These are phyloP conservation scores for Margaritispora aquatica DNA, from an alignment of 495 filamentous ascomycete species.

Conservation along the genomic window DNA sequence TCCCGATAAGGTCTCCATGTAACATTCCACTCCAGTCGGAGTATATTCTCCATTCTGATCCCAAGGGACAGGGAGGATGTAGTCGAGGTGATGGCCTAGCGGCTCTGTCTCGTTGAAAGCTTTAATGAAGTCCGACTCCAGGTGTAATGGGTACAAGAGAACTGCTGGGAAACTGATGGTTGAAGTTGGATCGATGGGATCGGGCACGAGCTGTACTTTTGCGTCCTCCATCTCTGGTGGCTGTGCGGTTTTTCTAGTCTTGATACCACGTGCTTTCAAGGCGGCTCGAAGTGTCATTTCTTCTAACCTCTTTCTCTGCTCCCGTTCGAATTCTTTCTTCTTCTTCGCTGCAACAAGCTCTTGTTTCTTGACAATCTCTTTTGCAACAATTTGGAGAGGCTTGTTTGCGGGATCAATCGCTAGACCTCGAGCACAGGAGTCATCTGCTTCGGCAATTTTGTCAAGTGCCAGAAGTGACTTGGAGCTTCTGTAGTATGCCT, in stretches of 20 bases:
- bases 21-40: constrained; percentile 68
- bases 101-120: constrained; percentile 65
- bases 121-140: constrained; percentile 87
- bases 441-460: constrained; percentile 67
- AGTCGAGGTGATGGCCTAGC: constrained; percentile 65
- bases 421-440: constrained; percentile 66
- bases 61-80: constrained; percentile 82
- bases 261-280: constrained; percentile 67
- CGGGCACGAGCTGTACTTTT: constrained; percentile 56
- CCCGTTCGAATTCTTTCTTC: constrained; percentile 38
- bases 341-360: constrained; percentile 33
- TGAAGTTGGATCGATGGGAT: constrained; percentile 65
- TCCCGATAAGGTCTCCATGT: constrained; percentile 73
- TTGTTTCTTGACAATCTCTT: constrained; percentile 49
- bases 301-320: constrained; percentile 45
- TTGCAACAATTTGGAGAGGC: constrained; percentile 46
- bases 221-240: constrained; percentile 84
- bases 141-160: constrained; percentile 71
- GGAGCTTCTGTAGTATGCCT: constrained; percentile 81
- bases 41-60: constrained; percentile 65
- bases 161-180: constrained; percentile 70
- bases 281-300: constrained; percentile 58
- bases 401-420: constrained; percentile 52
- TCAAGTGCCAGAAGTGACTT: constrained; percentile 68
- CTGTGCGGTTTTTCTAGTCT: constrained; percentile 54